Evolutionary conservation across 148 eudicot genomes (phyloP).

Genomic region (Persicaria tinctoria): DNA sequence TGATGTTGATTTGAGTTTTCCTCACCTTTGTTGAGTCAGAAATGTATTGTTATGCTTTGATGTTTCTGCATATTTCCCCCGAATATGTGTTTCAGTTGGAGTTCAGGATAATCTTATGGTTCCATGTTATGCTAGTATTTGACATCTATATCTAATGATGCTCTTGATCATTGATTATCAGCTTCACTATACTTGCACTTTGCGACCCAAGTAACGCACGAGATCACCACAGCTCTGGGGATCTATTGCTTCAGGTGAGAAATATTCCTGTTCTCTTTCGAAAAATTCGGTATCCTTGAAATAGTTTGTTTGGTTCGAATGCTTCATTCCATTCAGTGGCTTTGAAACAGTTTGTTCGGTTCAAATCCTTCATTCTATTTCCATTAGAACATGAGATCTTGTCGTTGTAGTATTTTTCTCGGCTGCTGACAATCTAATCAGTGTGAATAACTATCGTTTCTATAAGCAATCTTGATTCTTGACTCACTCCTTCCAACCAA

Average conservation of each 20-base stretch:
- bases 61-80: not conserved
- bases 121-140: not conserved
- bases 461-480: too few species aligned
- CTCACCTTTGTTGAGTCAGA: not conserved
- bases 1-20: not conserved
- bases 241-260: conserved; percentile 88
- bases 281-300: not conserved
- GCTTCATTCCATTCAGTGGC: not conserved
- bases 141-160: not conserved
- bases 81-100: not conserved
- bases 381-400: not conserved
- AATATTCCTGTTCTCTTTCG: not conserved
- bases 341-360: not conserved
- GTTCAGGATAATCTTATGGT: conserved; percentile 3
- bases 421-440: not conserved
- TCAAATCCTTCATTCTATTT: not conserved
- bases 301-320: not conserved
- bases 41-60: not conserved
- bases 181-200: conserved; percentile 74
- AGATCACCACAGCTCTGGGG: conserved; percentile 85
- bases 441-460: not conserved
- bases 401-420: not conserved
- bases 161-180: conserved; percentile 15
- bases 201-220: conserved; percentile 78
- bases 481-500: too few species aligned